Evolutionary conservation across 2,329 filamentous ascomycete genomes (phyloP), one percentile per base, ranked within the genome.

Genomic region (Xylariales sp.): DNA sequence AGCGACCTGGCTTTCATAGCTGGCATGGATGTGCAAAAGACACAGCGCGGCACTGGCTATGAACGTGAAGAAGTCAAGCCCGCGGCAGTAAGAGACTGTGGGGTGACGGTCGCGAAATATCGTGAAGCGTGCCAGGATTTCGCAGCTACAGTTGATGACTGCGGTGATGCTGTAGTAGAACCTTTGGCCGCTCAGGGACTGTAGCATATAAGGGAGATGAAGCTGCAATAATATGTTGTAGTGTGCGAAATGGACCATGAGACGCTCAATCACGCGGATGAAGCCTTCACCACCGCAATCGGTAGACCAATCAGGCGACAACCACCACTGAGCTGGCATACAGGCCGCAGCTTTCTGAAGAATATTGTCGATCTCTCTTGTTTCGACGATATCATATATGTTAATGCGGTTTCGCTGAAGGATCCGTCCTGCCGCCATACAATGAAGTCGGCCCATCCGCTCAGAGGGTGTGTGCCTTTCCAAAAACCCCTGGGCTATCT

Each of bases 291-390:
- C 68, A 7, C 70, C 43, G 36, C 5, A 18, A 30, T 60, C 52
- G 8, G 61, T 14, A 10, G 39, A 18, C 48, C 34, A 41, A 16
- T 75, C 58, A 9, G 76, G 75, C 8, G 74, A 64, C 4, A 79
- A 65, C 83, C 83, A 85, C 82, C 82, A 85, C 45, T 79, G 75
- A 3, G 79, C 70, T 2, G 83, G 79, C 80, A 84, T 77, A 2
- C 71, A 72, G 0, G 72, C 72, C 0, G 80, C 77, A 5, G 80
- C 78, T 3, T 79, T 72, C 48, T 79, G 79, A 6, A 85, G 73
- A 28, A 81, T 67, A 46, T 65, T 68, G 66, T 85, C 83, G 6
- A 83, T 77, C 28, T 79, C 74, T 1, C 70, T 62, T 0, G 78
- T 81, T 16, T 72, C 67, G 1, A 65, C 65, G 28, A 80, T 57